A percentile compares a stretch with the other conserved stretches of the same genome.
phyloP scores from a whole-genome alignment of 1,284 basidiomycete genomes.

The Cryptococcus jaspeensis region DNA sequence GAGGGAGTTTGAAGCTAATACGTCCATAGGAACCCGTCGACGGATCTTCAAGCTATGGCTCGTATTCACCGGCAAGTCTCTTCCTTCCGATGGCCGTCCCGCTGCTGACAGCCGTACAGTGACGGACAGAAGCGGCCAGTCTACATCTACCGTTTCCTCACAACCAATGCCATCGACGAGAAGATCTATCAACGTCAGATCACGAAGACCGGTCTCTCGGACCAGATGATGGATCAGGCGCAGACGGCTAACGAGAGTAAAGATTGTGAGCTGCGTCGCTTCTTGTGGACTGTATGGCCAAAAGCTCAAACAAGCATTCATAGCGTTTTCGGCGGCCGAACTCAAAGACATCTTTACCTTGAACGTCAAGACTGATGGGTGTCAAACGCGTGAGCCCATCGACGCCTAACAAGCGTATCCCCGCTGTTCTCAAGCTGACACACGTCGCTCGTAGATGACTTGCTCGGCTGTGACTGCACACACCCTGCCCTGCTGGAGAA shows the following conservation, averaged over 20 bases:
- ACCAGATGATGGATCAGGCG: conserved; percentile 55
- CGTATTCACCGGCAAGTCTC: conserved; percentile 77
- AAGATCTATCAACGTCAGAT: conserved; percentile 69
- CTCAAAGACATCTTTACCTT: conserved; percentile 88
- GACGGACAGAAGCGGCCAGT: conserved; percentile 93
- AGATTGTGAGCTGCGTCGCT: conserved; percentile 63
- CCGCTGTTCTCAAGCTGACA: not conserved
- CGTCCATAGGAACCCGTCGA: conserved; percentile 48
- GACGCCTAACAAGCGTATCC: not conserved
- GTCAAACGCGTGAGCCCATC: conserved; percentile 69
- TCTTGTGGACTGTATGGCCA: not conserved
- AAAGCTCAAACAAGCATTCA: not conserved
- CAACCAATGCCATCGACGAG: conserved; percentile 54
- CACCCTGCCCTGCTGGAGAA: conserved; percentile 15
- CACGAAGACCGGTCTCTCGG: conserved; percentile 82
- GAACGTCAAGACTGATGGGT: conserved; percentile 68
- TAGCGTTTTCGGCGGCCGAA: conserved; percentile 85
- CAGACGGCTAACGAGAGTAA: conserved; percentile 52
- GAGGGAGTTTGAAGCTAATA: not conserved
- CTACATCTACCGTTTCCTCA: conserved; percentile 90
- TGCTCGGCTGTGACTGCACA: conserved; percentile 70
- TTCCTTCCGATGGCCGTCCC: not conserved
- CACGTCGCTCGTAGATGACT: conserved; percentile 51
- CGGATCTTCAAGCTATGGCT: conserved; percentile 94
- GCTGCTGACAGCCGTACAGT: conserved; percentile 51